Conservation (phyloP, 192 early-diverging fungal species). For the Coemansia biformis region DNA sequence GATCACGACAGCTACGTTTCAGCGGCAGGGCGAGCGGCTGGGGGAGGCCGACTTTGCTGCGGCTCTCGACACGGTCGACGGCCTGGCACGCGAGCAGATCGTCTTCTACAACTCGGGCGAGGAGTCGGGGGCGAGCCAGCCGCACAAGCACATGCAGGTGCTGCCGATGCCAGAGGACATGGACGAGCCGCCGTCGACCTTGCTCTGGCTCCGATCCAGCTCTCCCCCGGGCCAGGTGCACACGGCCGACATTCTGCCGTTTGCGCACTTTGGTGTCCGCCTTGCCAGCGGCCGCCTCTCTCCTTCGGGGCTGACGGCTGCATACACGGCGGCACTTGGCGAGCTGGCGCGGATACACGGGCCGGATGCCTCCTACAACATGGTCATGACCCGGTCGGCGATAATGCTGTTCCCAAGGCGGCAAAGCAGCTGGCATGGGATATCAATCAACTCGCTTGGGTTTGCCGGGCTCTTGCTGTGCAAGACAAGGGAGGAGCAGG, state of each 20-base stretch:
- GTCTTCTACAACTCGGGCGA: constrained; percentile 51
- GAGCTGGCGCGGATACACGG: constrained; percentile 11
- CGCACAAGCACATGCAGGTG: constrained; percentile 65
- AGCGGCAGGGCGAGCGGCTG: constrained; percentile 51
- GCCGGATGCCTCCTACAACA: constrained; percentile 51
- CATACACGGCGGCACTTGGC: constrained; percentile 17
- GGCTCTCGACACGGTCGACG: constrained; percentile 11
- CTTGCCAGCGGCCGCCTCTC: constrained; percentile 5
- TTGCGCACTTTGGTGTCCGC: constrained; percentile 34
- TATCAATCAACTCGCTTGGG: constrained; percentile 62
- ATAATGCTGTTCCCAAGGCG: constrained; percentile 56
- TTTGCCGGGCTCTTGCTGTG: constrained; percentile 59
- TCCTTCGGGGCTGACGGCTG: constrained; percentile 2
- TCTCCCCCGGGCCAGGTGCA: constrained; percentile 7
- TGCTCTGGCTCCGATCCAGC: constrained; percentile 19
- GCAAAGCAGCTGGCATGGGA: constrained; percentile 25
- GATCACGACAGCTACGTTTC: constrained; percentile 50
- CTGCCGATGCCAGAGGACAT: constrained; percentile 49
- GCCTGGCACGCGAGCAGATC: constrained; percentile 25
- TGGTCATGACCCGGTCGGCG: constrained; percentile 52
- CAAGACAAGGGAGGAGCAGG: constrained; percentile 51
- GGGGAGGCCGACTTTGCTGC: constrained; percentile 31
- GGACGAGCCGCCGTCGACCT: constrained; percentile 15
- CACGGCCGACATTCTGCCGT: constrained; percentile 24
- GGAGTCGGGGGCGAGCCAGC: constrained; percentile 51